Conservation (phyloP, 2,329 filamentous ascomycete species). For the Diaporthe ilicicola region DNA sequence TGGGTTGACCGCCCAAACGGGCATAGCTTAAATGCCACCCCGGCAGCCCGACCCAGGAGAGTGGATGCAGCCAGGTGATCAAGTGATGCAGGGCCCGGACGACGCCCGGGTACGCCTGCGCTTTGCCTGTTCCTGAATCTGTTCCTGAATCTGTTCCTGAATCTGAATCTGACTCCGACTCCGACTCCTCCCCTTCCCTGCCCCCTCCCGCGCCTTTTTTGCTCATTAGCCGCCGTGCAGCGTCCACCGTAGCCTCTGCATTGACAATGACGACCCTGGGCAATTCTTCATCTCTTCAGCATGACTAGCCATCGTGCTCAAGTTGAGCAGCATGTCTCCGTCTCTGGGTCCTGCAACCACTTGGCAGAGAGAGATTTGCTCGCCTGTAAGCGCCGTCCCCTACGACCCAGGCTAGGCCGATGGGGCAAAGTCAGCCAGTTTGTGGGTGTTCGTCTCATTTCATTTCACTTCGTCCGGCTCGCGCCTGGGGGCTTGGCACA, state of each 20-base stretch:
- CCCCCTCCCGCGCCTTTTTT: not conserved
- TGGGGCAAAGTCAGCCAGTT: not conserved
- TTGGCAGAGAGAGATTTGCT: not conserved
- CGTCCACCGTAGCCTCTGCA: not conserved
- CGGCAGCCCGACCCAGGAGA: not conserved
- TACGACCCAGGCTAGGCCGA: not conserved
- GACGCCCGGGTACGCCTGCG: not conserved
- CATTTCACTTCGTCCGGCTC: slow-evolving; percentile 16
- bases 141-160: slow-evolving; percentile 7
- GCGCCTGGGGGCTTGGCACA: slow-evolving; percentile 13
- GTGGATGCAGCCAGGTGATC: slow-evolving; percentile 18
- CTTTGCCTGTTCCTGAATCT: slow-evolving; percentile 22
- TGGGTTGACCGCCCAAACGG: not conserved
- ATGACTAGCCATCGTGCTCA: not conserved
- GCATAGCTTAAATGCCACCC: slow-evolving; percentile 7
- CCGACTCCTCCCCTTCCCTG: not conserved
- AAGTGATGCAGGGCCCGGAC: slow-evolving; percentile 4
- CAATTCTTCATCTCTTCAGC: not conserved
- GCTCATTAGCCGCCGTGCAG: slow-evolving; percentile 9
- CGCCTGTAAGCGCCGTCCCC: not conserved
- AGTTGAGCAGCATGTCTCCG: not conserved
- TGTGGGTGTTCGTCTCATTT: slow-evolving; percentile 19
- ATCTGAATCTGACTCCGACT: not conserved
- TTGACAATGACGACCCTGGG: not conserved
- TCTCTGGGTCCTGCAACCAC: not conserved